Percentiles rank a stretch among this genome's conserved stretches.
Conservation (phyloP, 192 early-diverging fungal species). For the Coemansia biformis region DNA sequence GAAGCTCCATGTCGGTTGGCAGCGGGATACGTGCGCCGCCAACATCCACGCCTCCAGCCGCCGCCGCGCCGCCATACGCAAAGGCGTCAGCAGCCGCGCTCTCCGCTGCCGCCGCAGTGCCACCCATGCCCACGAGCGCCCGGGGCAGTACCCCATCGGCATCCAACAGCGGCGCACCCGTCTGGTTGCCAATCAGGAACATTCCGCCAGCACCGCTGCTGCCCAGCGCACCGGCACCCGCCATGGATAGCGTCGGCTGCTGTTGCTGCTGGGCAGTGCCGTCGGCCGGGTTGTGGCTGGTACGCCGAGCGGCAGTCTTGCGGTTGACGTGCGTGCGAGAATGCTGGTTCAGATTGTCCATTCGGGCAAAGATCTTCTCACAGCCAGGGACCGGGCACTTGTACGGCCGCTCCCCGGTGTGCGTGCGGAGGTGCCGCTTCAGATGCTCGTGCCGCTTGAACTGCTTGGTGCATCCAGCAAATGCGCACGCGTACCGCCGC, state of each 20-base stretch:
- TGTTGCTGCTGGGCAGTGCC: conserved; percentile 2
- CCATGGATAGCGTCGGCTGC: background rate
- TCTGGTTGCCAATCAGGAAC: too few species aligned
- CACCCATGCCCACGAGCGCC: background rate
- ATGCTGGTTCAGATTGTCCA: conserved; percentile 67
- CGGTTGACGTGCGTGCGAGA: conserved; percentile 53
- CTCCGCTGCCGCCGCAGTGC: background rate
- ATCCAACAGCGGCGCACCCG: too few species aligned
- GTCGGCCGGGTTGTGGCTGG: background rate
- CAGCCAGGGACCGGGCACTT: conserved; percentile 61
- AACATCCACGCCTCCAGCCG: background rate
- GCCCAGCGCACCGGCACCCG: background rate
- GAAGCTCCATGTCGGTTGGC: conserved; percentile 7
- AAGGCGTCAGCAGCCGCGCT: background rate
- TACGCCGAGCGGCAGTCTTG: conserved; percentile 23
- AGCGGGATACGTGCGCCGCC: too few species aligned
- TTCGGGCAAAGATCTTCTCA: conserved; percentile 69
- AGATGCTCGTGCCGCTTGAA: conserved; percentile 74
- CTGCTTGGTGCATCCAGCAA: conserved; percentile 55
- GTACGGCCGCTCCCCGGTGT: conserved; percentile 72
- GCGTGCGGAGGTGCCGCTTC: conserved; percentile 68
- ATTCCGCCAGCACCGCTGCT: too few species aligned
- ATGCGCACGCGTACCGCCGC: conserved; percentile 39
- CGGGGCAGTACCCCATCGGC: too few species aligned
- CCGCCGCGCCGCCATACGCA: background rate